Evolutionary conservation across 2,329 filamentous ascomycete species (phyloP), one percentile per base, ranked within the genome.

Genomic region (Septoria linicola): DNA sequence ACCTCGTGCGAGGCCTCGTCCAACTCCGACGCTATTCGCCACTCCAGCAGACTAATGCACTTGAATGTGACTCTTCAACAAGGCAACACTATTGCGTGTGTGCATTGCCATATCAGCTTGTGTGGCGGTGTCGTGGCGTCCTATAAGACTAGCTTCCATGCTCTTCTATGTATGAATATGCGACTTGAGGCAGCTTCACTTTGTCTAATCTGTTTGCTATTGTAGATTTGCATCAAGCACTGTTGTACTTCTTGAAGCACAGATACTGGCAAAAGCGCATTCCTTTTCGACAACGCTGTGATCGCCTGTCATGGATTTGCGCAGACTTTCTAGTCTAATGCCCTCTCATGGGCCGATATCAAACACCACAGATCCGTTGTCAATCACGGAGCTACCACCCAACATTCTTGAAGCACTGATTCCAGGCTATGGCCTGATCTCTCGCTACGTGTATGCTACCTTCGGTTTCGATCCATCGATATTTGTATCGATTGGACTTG

Each of bases 401-500:
- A 73, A 70, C 13, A 66, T 78, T 14, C 67, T 79, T n/a, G 76
- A 79, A 41, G 66, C 73, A 1, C 61, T 78, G n/a, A 70, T 79
- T 30, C 76, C 76, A 7, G 76, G 76, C 13, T 79, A 78, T 62
- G 69, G 73, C 32, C 56, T 76, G 35, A 68, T 78, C 27, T 76
- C 74, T 1, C 68, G 71, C 23, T 71, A 74, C 50, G 63, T 75
- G 20, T 63, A 68, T 6, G 65, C 71, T 3, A 54, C 67, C 2
- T 66, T 76, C 19, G 74, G 75, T 6, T 68, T 79, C 45, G 76
- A 79, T 55, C 70, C 77, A 50, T 75, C 74, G 16, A 53, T 77
- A 34, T 58, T 75, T 42, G 75, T 78, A 21, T 72, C 73, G 1
- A 57, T 71, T 11, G 68, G 68, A 20, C 62, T 76, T 2, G 59